Percentiles rank a stretch among this genome's conserved stretches.
Evolutionary conservation across 176 grass and related monocot genomes (phyloP).

Genomic region (Zoysia pacifica): DNA sequence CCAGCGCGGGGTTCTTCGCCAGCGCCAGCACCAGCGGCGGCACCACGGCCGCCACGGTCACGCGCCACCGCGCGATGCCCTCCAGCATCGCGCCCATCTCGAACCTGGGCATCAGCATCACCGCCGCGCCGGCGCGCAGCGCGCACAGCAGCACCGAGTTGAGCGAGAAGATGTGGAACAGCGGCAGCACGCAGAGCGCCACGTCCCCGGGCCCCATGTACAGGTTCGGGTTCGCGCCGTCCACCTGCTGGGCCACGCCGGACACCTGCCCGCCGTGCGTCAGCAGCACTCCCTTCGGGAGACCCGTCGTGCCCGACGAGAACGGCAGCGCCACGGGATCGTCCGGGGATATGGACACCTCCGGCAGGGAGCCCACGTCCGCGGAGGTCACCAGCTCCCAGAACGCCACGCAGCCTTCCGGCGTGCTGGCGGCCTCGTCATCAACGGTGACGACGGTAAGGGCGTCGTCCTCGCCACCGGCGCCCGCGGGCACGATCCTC

Average conservation of each 20-base stretch:
- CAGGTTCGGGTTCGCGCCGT: slow-evolving; percentile 90
- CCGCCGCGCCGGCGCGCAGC: slow-evolving; percentile 59
- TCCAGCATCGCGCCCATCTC: slow-evolving; percentile 71
- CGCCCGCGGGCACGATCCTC: background rate
- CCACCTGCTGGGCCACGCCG: slow-evolving; percentile 88
- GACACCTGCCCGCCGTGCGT: slow-evolving; percentile 70
- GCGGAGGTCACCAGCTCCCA: slow-evolving; percentile 43
- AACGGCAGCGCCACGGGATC: slow-evolving; percentile 82
- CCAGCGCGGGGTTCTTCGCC: slow-evolving; percentile 67
- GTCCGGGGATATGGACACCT: slow-evolving; percentile 52
- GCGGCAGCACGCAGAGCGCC: slow-evolving; percentile 80
- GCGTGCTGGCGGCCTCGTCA: slow-evolving; percentile 19
- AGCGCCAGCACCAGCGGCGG: slow-evolving; percentile 87
- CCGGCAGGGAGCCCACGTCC: slow-evolving; percentile 38
- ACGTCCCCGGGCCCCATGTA: slow-evolving; percentile 72
- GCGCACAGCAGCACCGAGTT: slow-evolving; percentile 84
- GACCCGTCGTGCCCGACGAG: slow-evolving; percentile 88
- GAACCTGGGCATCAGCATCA: slow-evolving; percentile 82
- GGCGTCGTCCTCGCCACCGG: background rate
- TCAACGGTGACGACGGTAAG: slow-evolving; percentile 53
- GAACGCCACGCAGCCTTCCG: slow-evolving; percentile 64
- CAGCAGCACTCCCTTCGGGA: slow-evolving; percentile 96
- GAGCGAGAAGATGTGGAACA: slow-evolving; percentile 96
- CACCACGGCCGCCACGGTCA: slow-evolving; percentile 76
- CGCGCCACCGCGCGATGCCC: slow-evolving; percentile 65